Conservation (phyloP, 1,284 basidiomycete species). For the Pulveroboletus sp. region DNA sequence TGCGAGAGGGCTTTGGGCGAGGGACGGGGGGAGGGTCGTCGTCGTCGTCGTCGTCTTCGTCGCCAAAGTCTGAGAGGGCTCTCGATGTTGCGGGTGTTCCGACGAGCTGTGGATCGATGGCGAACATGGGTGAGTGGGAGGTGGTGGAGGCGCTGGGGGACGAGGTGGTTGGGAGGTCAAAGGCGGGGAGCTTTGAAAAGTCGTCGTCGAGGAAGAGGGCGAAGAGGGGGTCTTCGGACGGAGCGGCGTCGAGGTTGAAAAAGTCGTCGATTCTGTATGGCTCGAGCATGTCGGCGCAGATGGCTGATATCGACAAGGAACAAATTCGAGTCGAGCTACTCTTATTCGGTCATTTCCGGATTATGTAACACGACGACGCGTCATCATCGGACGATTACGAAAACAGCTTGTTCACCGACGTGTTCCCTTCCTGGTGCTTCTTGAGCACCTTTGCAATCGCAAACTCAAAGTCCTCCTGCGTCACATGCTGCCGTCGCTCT, state of each 20-base stretch:
- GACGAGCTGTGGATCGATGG: conserved; percentile 57
- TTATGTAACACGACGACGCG: too few species aligned
- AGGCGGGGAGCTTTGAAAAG: conserved; percentile 42
- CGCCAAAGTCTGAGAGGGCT: conserved; percentile 37
- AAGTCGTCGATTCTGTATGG: conserved; percentile 47
- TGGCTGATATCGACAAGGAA: too few species aligned
- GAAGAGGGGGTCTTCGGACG: conserved; percentile 42
- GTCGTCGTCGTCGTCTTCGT: conserved; percentile 30
- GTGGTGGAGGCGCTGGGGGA: conserved; percentile 22
- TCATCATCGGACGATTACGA: conserved; percentile 53
- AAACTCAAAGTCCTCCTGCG: conserved; percentile 98
- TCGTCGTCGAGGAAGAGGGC: conserved; percentile 47
- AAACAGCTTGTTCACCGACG: conserved; percentile 89
- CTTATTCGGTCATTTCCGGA: conserved; percentile 16
- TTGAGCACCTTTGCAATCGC: conserved; percentile 94
- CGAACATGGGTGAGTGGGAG: conserved; percentile 33
- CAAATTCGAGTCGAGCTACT: too few species aligned
- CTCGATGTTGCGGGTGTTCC: conserved; percentile 45
- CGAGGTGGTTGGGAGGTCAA: conserved; percentile 41
- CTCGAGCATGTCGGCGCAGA: conserved; percentile 21
- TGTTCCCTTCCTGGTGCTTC: conserved; percentile 91
- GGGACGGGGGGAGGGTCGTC: conserved; percentile 29
- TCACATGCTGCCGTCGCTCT: conserved; percentile 94
- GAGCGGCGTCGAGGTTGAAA: conserved; percentile 50
- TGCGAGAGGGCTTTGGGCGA: conserved; percentile 52